These are phyloP conservation scores for Houttuynia cordata DNA, from an alignment of 164 flowering plant genomes.

Conservation along the genomic window DNA sequence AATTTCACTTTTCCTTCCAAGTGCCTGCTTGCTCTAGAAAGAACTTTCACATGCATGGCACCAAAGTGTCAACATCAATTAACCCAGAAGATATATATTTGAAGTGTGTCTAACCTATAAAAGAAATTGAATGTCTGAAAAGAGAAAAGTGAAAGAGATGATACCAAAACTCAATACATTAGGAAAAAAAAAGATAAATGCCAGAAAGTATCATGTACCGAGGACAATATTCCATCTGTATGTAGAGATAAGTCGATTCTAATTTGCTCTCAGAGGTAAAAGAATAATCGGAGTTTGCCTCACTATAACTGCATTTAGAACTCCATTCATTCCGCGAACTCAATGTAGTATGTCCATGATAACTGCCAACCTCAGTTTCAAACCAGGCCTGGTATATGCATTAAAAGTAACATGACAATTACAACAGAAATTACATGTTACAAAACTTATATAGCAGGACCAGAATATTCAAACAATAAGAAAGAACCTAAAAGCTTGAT, in stretches of 20 bases:
- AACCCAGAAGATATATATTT: too few species aligned
- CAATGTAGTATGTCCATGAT: constrained; percentile 30
- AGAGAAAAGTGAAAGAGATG: neutral
- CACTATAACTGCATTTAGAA: constrained; percentile 44
- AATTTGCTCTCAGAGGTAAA: constrained; percentile 38
- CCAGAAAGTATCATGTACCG: constrained; percentile 26
- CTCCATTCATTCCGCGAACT: constrained; percentile 53
- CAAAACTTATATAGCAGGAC: too few species aligned
- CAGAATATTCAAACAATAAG: too few species aligned
- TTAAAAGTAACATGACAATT: neutral
- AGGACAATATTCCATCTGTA: constrained; percentile 99
- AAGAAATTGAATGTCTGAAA: neutral
- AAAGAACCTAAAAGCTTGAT: too few species aligned
- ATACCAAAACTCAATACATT: neutral
- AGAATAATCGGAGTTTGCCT: constrained; percentile 33
- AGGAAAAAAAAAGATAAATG: neutral
- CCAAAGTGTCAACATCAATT: too few species aligned
- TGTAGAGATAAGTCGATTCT: constrained; percentile 80
- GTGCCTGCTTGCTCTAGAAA: too few species aligned
- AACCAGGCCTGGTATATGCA: constrained; percentile 72
- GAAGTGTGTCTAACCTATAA: too few species aligned
- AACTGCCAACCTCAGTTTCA: constrained; percentile 62
- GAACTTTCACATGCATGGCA: too few species aligned
- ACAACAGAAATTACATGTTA: neutral
- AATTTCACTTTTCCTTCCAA: too few species aligned